phyloP scores from a whole-genome alignment of 208 protist genomes.

The Trypanosoma melophagium region DNA sequence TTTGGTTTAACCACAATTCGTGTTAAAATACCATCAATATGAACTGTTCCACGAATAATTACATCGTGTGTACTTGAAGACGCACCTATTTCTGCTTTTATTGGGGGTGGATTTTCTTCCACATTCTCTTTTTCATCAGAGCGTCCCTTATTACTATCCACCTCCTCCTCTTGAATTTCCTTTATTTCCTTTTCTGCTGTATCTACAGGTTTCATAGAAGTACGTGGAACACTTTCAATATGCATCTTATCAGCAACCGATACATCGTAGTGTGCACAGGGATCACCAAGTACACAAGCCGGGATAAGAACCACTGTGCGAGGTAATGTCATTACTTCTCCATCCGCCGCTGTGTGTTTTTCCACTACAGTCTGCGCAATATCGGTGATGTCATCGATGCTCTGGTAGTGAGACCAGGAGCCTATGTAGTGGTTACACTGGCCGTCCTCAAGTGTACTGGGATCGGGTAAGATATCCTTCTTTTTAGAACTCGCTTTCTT shows the following conservation, averaged over 20 bases:
- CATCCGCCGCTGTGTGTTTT: constrained; percentile 50
- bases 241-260: constrained; percentile 52
- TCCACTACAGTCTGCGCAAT: constrained; percentile 47
- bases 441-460: constrained; percentile 54
- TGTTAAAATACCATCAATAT: constrained; percentile 57
- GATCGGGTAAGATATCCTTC: constrained; percentile 73
- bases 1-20: constrained; percentile 72
- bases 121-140: constrained; percentile 25
- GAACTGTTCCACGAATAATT: constrained; percentile 39
- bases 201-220: constrained; percentile 22
- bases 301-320: constrained; percentile 63
- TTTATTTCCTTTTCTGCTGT: not conserved
- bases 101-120: constrained; percentile 16
- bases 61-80: constrained; percentile 47
- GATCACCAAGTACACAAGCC: constrained; percentile 8
- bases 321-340: constrained; percentile 46
- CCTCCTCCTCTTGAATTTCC: not conserved
- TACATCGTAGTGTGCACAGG: constrained; percentile 19
- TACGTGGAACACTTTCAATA: constrained; percentile 54
- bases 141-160: not conserved
- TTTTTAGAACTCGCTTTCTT: constrained; percentile 44
- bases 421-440: constrained; percentile 69
- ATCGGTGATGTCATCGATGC: constrained; percentile 51
- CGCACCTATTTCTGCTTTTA: constrained; percentile 29
- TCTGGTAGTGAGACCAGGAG: constrained; percentile 65